These are phyloP conservation scores for Pistacia atlantica DNA, from an alignment of 345 rosid genomes.

Conservation along the genomic window DNA sequence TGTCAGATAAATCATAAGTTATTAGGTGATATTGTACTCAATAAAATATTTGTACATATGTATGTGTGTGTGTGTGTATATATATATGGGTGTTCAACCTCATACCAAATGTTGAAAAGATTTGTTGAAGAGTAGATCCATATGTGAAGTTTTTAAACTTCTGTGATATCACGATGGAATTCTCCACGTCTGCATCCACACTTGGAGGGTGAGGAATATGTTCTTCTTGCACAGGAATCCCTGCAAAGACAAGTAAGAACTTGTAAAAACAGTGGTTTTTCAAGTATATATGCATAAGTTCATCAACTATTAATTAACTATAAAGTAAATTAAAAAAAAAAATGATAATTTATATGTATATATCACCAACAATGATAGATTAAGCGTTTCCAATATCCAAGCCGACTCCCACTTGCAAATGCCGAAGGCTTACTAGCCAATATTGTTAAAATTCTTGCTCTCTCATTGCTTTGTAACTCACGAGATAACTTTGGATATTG, in stretches of 20 bases:
- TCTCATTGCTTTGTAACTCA: not conserved
- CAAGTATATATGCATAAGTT: too few species aligned
- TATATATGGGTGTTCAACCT: too few species aligned
- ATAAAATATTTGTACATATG: too few species aligned
- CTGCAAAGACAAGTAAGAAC: not conserved
- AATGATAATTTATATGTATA: too few species aligned
- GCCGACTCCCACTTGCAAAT: constrained; percentile 8
- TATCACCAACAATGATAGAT: not conserved
- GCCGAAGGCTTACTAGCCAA: not conserved
- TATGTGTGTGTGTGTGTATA: too few species aligned
- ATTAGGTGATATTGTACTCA: too few species aligned
- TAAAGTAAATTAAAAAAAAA: not conserved
- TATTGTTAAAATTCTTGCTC: not conserved
- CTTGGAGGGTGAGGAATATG: not conserved
- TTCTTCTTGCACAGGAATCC: not conserved
- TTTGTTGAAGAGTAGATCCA: too few species aligned
- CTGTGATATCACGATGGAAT: not conserved
- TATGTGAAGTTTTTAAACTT: not conserved
- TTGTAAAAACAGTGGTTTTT: too few species aligned
- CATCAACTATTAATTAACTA: too few species aligned
- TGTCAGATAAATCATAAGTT: too few species aligned
- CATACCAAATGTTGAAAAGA: too few species aligned
- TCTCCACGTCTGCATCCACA: not conserved
- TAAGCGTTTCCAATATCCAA: constrained; percentile 8
- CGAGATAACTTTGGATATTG: not conserved